These are phyloP conservation scores for Cercospora citrullina DNA, from an alignment of 2,329 filamentous ascomycete species.

Conservation along the genomic window DNA sequence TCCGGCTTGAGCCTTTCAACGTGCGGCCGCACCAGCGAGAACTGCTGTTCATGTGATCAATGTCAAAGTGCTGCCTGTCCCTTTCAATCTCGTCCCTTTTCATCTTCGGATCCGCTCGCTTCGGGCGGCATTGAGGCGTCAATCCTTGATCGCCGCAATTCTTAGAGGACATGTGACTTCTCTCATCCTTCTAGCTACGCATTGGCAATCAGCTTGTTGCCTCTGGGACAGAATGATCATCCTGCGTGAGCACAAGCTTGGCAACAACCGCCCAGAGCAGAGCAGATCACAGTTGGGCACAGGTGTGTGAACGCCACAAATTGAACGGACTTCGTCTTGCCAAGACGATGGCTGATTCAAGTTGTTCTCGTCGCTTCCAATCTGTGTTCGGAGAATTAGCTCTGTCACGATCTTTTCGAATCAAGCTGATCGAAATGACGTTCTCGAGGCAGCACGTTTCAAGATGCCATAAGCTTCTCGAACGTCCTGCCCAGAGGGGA, in stretches of 20 bases:
- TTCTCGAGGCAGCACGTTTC: background rate
- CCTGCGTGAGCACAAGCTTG: background rate
- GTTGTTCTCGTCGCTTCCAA: background rate
- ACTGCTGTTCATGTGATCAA: background rate
- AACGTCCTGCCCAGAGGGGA: background rate
- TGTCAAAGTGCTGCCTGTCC: background rate
- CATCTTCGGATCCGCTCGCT: background rate
- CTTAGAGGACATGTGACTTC: background rate
- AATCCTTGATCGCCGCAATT: background rate
- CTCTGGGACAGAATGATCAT: background rate
- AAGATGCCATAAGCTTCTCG: background rate
- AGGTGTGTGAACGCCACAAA: background rate
- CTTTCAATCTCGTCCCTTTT: background rate
- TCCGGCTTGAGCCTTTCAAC: background rate
- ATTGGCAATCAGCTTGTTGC: background rate
- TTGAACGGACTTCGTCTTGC: background rate
- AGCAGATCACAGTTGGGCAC: background rate
- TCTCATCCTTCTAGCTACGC: background rate
- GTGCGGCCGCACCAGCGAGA: background rate
- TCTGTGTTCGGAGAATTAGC: background rate
- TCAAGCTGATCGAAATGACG: background rate
- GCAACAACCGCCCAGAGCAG: background rate
- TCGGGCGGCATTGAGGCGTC: background rate
- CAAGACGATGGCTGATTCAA: background rate
- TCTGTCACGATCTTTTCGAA: background rate